Conservation (phyloP, 2,329 filamentous ascomycete genomes). For the Coniochaeta prunicola region DNA sequence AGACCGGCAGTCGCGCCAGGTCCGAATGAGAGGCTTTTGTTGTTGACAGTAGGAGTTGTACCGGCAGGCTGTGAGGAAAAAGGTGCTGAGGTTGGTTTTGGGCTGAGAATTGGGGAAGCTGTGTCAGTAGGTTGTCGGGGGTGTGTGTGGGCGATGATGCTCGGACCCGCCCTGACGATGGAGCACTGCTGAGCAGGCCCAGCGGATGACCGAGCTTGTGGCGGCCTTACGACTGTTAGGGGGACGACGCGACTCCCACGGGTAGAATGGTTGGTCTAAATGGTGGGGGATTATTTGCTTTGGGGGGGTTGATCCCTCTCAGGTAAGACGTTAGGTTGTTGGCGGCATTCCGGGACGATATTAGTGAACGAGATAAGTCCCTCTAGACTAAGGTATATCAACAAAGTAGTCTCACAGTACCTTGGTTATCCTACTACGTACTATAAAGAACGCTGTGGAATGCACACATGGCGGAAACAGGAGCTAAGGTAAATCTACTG, state of each 20-base stretch:
- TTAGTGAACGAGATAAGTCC: neutral
- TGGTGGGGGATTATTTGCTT: neutral
- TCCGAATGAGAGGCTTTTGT: neutral
- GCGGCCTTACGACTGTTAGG: neutral
- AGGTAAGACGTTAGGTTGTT: neutral
- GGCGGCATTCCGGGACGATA: neutral
- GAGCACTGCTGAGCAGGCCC: neutral
- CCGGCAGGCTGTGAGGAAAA: neutral
- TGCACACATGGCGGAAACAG: neutral
- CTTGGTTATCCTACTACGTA: neutral
- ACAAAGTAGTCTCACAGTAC: neutral
- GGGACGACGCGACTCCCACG: neutral
- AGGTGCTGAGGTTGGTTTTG: neutral
- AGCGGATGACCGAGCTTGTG: neutral
- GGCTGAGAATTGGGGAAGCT: constrained; percentile 3
- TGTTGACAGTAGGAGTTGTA: neutral
- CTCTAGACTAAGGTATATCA: too few species aligned
- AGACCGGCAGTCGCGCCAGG: constrained; percentile 3
- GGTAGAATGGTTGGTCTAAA: too few species aligned
- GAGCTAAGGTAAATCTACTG: too few species aligned
- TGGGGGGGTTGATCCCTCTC: neutral
- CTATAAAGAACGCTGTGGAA: neutral
- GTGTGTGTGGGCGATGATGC: neutral
- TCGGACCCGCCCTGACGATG: constrained; percentile 1
- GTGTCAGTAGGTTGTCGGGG: neutral